Percentiles rank a stretch among this genome's conserved stretches.
phyloP scores from a whole-genome alignment of 345 rosid species.

The Conringia planisiliqua region DNA sequence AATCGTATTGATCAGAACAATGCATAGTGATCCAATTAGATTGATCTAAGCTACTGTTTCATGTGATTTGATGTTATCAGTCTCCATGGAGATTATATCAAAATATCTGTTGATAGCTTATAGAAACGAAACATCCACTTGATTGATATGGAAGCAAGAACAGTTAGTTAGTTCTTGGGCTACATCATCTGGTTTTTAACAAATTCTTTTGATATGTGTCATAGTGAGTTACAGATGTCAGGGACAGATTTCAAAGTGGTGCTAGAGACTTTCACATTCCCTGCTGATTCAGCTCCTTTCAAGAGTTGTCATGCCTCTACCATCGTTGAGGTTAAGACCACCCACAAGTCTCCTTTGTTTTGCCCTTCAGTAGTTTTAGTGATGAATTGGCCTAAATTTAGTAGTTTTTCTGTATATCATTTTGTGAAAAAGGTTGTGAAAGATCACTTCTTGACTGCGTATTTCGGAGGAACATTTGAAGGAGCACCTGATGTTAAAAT shows the following conservation, averaged over 20 bases:
- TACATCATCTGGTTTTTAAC: not conserved
- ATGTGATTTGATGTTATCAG: not conserved
- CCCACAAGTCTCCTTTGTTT: not conserved
- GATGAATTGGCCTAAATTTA: not conserved
- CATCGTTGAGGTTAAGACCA: constrained; percentile 62
- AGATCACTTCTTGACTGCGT: constrained; percentile 75
- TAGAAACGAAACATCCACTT: not conserved
- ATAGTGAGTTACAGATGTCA: constrained; percentile 23
- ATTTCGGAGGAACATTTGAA: constrained; percentile 32
- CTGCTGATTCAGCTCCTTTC: constrained; percentile 68
- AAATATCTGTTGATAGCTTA: not conserved
- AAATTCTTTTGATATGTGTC: not conserved
- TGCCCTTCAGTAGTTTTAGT: not conserved
- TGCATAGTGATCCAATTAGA: not conserved
- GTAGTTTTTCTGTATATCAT: not conserved
- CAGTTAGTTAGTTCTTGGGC: not conserved
- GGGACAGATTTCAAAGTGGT: constrained; percentile 37
- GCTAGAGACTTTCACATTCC: constrained; percentile 64
- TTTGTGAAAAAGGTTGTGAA: constrained; percentile 48
- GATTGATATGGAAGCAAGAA: not conserved
- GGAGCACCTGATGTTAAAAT: constrained; percentile 42
- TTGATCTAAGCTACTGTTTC: not conserved
- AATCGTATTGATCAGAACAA: not conserved
- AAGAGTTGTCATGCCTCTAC: constrained; percentile 90
- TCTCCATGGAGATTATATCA: not conserved